Evolutionary conservation across 2,329 filamentous ascomycete species (phyloP).

Genomic region (Colletotrichum paranaense): DNA sequence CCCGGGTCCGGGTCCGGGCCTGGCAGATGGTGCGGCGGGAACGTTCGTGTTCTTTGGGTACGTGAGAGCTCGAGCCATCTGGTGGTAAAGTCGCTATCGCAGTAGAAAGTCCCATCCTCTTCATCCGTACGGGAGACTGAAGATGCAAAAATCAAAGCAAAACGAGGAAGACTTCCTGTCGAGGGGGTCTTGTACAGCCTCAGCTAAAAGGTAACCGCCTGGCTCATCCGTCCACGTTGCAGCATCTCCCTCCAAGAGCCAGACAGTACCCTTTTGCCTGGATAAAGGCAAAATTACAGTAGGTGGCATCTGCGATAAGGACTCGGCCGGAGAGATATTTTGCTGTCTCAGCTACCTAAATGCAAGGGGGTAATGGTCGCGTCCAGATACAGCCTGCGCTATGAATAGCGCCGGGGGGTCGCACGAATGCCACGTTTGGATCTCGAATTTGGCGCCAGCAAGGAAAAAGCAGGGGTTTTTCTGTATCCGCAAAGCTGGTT

Average conservation of each 20-base stretch:
- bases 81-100: not conserved
- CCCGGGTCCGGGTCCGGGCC: not conserved
- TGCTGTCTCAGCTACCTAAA: not conserved
- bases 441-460: not conserved
- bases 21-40: not conserved
- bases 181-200: not conserved
- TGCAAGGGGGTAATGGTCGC: not conserved
- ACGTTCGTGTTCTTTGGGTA: not conserved
- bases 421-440: not conserved
- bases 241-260: not conserved
- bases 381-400: not conserved
- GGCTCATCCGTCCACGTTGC: not conserved
- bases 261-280: not conserved
- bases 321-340: not conserved
- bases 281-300: no score
- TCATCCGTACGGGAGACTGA: not conserved
- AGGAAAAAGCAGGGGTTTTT: conserved; percentile 4
- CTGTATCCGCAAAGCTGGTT: conserved; percentile 8
- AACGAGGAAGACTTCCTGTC: not conserved
- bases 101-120: not conserved
- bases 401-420: conserved; percentile 11
- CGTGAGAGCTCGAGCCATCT: not conserved
- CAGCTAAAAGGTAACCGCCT: not conserved
- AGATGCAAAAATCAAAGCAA: not conserved
- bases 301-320: not conserved